Evolutionary conservation across 2,329 filamentous ascomycete genomes (phyloP).

Genomic region (Penicillium sp.): DNA sequence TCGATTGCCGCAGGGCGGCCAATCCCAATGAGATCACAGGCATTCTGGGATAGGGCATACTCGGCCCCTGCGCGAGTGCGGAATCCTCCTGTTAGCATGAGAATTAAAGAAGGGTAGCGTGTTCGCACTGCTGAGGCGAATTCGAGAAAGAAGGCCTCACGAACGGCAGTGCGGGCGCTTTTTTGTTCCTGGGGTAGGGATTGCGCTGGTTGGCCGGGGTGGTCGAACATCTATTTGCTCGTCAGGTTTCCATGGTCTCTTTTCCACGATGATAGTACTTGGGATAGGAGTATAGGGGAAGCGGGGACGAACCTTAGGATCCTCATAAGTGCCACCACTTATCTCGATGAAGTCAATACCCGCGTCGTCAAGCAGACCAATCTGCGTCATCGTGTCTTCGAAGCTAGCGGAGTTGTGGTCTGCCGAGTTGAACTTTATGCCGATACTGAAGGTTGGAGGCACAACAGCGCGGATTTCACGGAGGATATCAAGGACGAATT

Average conservation of each 20-base stretch:
- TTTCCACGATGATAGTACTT: background rate
- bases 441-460: constrained; percentile 50
- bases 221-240: constrained; percentile 42
- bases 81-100: constrained; percentile 69
- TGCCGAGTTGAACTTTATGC: constrained; percentile 58
- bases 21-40: constrained; percentile 57
- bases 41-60: constrained; percentile 51
- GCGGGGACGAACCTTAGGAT: constrained; percentile 49
- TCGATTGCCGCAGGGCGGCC: constrained; percentile 53
- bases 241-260: background rate
- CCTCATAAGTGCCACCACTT: constrained; percentile 65
- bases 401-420: constrained; percentile 48
- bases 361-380: constrained; percentile 50
- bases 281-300: background rate
- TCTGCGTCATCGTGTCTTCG: constrained; percentile 63
- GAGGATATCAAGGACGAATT: constrained; percentile 53
- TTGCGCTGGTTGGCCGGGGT: constrained; percentile 5
- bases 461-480: constrained; percentile 47
- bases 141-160: constrained; percentile 72
- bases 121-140: constrained; percentile 61
- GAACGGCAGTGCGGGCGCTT: constrained; percentile 54
- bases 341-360: constrained; percentile 71
- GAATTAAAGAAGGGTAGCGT: constrained; percentile 49
- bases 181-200: constrained; percentile 26
- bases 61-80: constrained; percentile 58